Base-by-base conservation (phyloP, 176 grass and related monocot genomes). In the Oryza australiensis region DNA sequence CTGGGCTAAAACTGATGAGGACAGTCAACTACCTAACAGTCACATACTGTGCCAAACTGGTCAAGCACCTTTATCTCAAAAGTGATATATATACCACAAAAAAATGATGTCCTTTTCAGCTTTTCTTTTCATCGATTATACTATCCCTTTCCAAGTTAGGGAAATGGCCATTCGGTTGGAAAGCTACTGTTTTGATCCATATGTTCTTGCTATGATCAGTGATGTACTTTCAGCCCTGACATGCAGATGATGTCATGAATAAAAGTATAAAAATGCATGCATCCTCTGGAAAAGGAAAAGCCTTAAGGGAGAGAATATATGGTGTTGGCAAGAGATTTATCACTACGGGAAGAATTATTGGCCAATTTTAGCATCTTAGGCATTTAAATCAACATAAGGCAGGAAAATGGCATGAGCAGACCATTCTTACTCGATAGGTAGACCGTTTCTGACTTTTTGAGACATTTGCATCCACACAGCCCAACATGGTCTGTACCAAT, bases 11-110 rank as follows among this genome's bases (percentile, higher is more conserved):
- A 29, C 63, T 62, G 67, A 81, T 22, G 1, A 71, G 33, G 67
- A 81, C 24, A 72, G 67, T 12, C 38, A 70, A 26, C 67, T 62
- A 38, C 23, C 51, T 71, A 22, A 48, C 16, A 72, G 68, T 37
- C 23, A 72, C 23, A 59, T 62, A 37, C 23, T 20, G 7, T 49
- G 26, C 32, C 3, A 37, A 70, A 42, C 33, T 41, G 37, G 11
- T 9, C 32, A 70, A 40, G 12, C 68, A 41, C 12, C 10, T 37
- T 41, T 70, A 68, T 70, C 35, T 70, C 35, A 41, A 26, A 13
- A 42, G 11, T 70, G 22, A 35, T 37, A 70, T 26, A 23, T 14
- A 5, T 42, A 8, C 2, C 11, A 16, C 0, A 30, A 30, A 65
- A 65, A 18, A 55, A 55, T 2, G 62, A 28, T 15, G 26, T 0